Evolutionary conservation across 2,329 filamentous ascomycete species (phyloP).

Genomic region (Cryphonectria carpinicola): DNA sequence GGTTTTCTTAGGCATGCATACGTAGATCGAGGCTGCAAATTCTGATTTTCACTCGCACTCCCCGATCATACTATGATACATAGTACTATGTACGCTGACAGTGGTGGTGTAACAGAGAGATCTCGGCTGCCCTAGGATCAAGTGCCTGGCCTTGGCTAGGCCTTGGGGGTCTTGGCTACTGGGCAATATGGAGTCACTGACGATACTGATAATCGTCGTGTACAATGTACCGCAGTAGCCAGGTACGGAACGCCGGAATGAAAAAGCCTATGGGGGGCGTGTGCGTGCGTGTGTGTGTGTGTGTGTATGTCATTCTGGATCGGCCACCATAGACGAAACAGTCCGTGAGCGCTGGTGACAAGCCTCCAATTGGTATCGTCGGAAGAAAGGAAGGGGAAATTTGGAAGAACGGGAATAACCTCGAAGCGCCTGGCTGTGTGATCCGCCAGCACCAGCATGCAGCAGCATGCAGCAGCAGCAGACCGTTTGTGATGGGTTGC

Average conservation of each 20-base stretch:
- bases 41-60: conserved; percentile 4
- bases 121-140: neutral
- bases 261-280: neutral
- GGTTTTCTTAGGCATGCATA: neutral
- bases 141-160: neutral
- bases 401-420: conserved; percentile 14
- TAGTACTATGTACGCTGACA: neutral
- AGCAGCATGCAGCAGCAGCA: neutral
- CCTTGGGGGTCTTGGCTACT: neutral
- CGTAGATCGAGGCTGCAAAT: conserved; percentile 3
- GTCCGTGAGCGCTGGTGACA: neutral
- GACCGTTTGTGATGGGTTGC: neutral
- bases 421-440: conserved; percentile 12
- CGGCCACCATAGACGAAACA: conserved; percentile 1
- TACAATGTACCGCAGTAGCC: neutral
- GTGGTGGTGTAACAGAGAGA: neutral
- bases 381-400: neutral
- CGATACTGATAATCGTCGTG: neutral
- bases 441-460: neutral
- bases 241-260: neutral
- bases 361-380: conserved; percentile 23
- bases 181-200: conserved; percentile 5
- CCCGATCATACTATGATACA: neutral
- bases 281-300: neutral
- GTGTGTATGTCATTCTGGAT: neutral